Evolutionary conservation across 1,284 basidiomycete species (phyloP), one percentile per base, ranked within the genome.

Genomic region (Irpex sp.): DNA sequence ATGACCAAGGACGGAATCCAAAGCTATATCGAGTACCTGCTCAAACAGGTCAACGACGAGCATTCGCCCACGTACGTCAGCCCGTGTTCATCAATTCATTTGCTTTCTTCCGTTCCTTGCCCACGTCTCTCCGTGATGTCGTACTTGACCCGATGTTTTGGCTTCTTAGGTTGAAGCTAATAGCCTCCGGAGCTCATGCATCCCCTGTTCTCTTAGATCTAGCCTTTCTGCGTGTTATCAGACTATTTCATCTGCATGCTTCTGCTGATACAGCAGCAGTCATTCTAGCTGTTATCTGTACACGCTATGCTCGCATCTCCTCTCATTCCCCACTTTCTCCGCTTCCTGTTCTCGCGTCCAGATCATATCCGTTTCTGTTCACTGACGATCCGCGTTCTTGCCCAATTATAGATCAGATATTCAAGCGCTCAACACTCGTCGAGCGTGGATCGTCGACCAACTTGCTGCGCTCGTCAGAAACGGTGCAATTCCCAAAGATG

Each of bases 401-500:
- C 57, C 64, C 58, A 62, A n/a, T 58, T 31, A 36, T 66, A 89
- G 87, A 44, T 71, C 77, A 47, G 81, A 83, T 64, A 69, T 80
- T 38, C 78, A 82, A 55, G 75, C 76, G 13, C 73, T 85, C 44
- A 84, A 85, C 69, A 76, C 83, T 9, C 82, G 85, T 62, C 80
- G 93, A 60, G 78, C 77, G 49, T 98, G 96, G 96, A 87, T 94
- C 21, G 83, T 93, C 55, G 95, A 98, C 63, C 97, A 98, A 77
- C 79, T 98, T 31, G 79, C 87, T 8, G 84, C 86, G 7, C 83
- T 98, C 47, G 80, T 96, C 65, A 88, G 91, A 61, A 96, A 94
- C 72, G 85, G 86, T 5, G 83, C 88, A 0, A 85, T 98, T 48
- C 92, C 92, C 6, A 96, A 93, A 73, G 82, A 85, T 61, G 94